Evolutionary conservation across 225 moss, liverwort and hornwort genomes (phyloP).

Genomic region (Thuidium tamariscinum): DNA sequence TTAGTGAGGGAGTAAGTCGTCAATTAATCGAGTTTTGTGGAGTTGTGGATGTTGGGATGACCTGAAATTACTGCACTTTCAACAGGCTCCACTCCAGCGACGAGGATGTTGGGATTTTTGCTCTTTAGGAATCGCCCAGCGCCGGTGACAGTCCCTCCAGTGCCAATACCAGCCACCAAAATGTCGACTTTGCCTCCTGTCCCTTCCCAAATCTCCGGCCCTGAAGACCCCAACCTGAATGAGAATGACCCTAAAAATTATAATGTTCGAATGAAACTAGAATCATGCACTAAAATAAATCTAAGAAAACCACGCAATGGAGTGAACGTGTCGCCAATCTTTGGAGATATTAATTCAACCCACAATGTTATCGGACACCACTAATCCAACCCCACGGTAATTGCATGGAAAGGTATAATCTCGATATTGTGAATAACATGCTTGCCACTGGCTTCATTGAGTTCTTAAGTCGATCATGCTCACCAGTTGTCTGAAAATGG

Average conservation of each 20-base stretch:
- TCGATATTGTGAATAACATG: too few species aligned
- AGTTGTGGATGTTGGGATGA: not conserved
- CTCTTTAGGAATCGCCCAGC: conserved; percentile 55
- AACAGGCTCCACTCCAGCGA: conserved; percentile 49
- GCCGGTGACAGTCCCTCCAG: conserved; percentile 68
- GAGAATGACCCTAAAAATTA: not conserved
- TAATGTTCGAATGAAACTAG: not conserved
- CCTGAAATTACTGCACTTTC: conserved; percentile 82
- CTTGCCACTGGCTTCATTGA: not conserved
- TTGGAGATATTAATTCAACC: not conserved
- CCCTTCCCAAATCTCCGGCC: conserved; percentile 85
- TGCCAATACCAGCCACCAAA: conserved; percentile 54
- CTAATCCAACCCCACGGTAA: not conserved
- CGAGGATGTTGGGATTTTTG: conserved; percentile 32
- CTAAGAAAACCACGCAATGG: not conserved
- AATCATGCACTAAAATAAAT: not conserved
- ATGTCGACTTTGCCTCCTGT: conserved; percentile 68
- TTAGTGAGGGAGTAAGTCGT: not conserved
- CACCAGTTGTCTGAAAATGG: conserved; percentile 61
- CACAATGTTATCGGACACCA: not conserved
- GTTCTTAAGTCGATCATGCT: not conserved
- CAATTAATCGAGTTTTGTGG: not conserved
- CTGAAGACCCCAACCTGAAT: conserved; percentile 8
- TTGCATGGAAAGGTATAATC: not conserved
- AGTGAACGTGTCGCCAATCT: not conserved